Base-by-base conservation (phyloP, 257 asterid genomes). In the Handroanthus guayacan region DNA sequence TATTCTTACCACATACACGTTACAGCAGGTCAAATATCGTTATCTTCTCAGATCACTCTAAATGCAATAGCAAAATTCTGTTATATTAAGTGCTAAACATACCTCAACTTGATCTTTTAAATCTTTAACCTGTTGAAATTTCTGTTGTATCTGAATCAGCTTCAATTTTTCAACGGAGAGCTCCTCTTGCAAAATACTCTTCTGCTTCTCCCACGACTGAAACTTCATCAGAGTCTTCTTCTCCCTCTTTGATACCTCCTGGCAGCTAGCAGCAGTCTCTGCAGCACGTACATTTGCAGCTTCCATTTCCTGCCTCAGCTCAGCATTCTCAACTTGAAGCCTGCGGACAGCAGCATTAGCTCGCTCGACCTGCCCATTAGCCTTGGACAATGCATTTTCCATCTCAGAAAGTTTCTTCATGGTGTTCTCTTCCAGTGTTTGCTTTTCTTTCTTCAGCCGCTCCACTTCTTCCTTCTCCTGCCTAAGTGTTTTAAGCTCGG, bases 391-490 rank as follows among this genome's bases (percentile, higher is more conserved):
- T 51, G 99, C 98, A 62, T 79, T 93, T 78, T 91, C 96, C 97
- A 93, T 93, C 89, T 95, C 99, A 0, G 86, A 72, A 25, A 93
- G 91, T 74, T 95, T 93, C 56, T 93, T 95, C 88, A 88, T 79
- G 4, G 96, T 91, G 84, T 78, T 89, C 75, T 93, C 92, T 75
- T 95, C 98, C 75, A 88, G 79, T 18, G 79, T 77, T 74, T 86
- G 89, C 84, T 90, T 93, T 80, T 95, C 99, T 79, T 87, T 95
- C 93, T 86, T 93, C 62, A 91, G 89, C 89, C 88, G 84, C 83
- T 90, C 99, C 41, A 88, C 89, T 82, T 93, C 99, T 72, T 90
- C 99, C 83, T 85, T 95, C 87, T 95, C 99, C 60, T 86, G 99
- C 89, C 85, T 85, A 12, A 95, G 96, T 9, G 91, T 83, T 82